A percentile compares a stretch with the other conserved stretches of the same genome.
Conservation (phyloP, 2,329 filamentous ascomycete species). For the Clarireedia monteithiana region DNA sequence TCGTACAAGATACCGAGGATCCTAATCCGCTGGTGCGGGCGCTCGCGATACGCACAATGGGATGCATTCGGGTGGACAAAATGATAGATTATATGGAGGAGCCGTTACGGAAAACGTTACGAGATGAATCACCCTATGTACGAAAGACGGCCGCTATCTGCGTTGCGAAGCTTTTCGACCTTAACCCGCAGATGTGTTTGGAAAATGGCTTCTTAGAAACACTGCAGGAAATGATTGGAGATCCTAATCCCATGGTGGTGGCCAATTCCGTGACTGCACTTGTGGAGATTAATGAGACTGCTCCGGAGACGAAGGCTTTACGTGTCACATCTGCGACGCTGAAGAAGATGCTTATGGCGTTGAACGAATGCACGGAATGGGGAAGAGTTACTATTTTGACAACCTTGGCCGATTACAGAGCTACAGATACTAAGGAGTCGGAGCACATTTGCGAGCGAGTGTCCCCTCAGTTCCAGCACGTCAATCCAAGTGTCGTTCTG, state of each 20-base stretch:
- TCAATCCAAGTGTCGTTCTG: slow-evolving; percentile 92
- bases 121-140: slow-evolving; percentile 96
- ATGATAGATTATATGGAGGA: slow-evolving; percentile 99
- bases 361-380: slow-evolving; percentile 99
- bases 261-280: slow-evolving; percentile 94
- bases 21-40: slow-evolving; percentile 94
- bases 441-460: slow-evolving; percentile 98
- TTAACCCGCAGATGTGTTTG: slow-evolving; percentile 86
- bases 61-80: slow-evolving; percentile 95
- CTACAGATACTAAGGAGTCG: slow-evolving; percentile 84
- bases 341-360: slow-evolving; percentile 91
- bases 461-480: slow-evolving; percentile 94
- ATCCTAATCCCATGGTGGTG: slow-evolving; percentile 98
- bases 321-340: slow-evolving; percentile 73
- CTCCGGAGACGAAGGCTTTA: slow-evolving; percentile 83
- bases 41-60: slow-evolving; percentile 95
- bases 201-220: slow-evolving; percentile 95
- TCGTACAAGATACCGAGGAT: slow-evolving; percentile 98
- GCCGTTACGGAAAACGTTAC: slow-evolving; percentile 86
- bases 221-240: slow-evolving; percentile 90
- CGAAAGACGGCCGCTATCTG: slow-evolving; percentile 97
- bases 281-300: slow-evolving; percentile 81
- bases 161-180: slow-evolving; percentile 93
- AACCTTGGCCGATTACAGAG: slow-evolving; percentile 80
- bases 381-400: slow-evolving; percentile 88